phyloP scores from a whole-genome alignment of 257 asterid species.

The Lantana camara region DNA sequence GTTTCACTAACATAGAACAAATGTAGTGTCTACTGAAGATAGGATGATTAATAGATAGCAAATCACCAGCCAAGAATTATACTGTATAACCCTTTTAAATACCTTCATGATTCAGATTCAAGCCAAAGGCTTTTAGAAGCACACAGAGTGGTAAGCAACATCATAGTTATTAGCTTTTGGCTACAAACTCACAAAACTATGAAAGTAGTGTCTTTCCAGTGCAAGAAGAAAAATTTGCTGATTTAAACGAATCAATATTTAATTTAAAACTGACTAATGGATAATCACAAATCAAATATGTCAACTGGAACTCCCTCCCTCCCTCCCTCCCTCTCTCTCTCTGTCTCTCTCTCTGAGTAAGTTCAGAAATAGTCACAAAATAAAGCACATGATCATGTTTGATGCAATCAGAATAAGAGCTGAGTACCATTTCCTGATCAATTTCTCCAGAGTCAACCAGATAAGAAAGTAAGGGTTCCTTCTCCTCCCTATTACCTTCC shows the following conservation, averaged over 20 bases:
- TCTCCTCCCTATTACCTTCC: slow-evolving; percentile 47
- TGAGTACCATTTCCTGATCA: slow-evolving; percentile 58
- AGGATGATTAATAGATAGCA: not conserved
- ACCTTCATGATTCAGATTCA: not conserved
- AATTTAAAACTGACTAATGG: not conserved
- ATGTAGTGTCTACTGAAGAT: not conserved
- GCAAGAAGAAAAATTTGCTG: not conserved
- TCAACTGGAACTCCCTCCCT: not conserved
- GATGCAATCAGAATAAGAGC: slow-evolving; percentile 21
- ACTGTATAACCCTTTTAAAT: not conserved
- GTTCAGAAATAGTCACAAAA: not conserved
- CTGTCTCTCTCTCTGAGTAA: not conserved
- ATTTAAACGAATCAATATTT: not conserved
- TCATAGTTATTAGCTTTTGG: not conserved
- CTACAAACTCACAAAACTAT: slow-evolving; percentile 2
- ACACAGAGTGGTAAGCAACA: not conserved
- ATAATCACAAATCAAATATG: slow-evolving; percentile 3
- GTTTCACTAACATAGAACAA: no score
- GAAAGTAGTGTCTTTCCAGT: not conserved
- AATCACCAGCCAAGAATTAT: not conserved
- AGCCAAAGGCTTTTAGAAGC: not conserved
- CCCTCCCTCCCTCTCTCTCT: not conserved
- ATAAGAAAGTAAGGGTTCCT: slow-evolving; percentile 48
- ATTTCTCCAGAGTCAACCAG: slow-evolving; percentile 55
- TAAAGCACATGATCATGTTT: not conserved